Base-by-base conservation (phyloP, 768 basidiomycete genomes). In the Epithele typhae region DNA sequence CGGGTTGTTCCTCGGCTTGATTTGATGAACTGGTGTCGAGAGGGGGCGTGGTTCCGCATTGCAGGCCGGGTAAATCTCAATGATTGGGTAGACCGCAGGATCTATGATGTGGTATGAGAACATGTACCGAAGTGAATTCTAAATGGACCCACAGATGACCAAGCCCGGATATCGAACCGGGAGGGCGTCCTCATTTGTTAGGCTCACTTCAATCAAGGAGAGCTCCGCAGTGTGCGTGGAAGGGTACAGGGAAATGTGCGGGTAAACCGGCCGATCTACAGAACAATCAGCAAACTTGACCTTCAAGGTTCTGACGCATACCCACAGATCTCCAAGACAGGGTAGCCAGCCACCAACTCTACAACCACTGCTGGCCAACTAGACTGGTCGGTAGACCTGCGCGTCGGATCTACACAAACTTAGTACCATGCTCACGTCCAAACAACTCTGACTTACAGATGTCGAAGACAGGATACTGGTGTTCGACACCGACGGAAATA, bases 201-300 rank as follows among this genome's bases (percentile, higher is more conserved):
- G 19, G 10, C 35, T 41, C 5, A 43, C 42, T 3, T 54, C 19
- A 3, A 43, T 24, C 3, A 7, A 30, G 9, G 25, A 18, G 19
- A 21, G 19, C 12, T 18, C 18, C 15, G 9, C 45, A 4, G 41
- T 24, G 3, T 37, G 2, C 15, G 34, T 25, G 14, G 40, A 49
- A 5, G 62, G 62, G 37, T 65, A 65, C 3, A 63, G n/a, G 9
- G 43, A 46, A 24, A 66, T 42, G 45, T 53, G 37, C 1, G 62
- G 62, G 40, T 64, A 64, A 8, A 52, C 59, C 12, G 57, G 34
- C 6, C 58, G 60, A 39, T 64, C 58, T 63, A 33, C 3, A n/a
- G n/a, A n/a, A n/a, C n/a, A n/a, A n/a, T n/a, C n/a, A n/a, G n/a
- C n/a, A n/a, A n/a, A n/a, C n/a, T n/a, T n/a, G n/a, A n/a, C n/a